Evolutionary conservation across 2,329 filamentous ascomycete species (phyloP).

Genomic region (Curvularia eragrostidis): DNA sequence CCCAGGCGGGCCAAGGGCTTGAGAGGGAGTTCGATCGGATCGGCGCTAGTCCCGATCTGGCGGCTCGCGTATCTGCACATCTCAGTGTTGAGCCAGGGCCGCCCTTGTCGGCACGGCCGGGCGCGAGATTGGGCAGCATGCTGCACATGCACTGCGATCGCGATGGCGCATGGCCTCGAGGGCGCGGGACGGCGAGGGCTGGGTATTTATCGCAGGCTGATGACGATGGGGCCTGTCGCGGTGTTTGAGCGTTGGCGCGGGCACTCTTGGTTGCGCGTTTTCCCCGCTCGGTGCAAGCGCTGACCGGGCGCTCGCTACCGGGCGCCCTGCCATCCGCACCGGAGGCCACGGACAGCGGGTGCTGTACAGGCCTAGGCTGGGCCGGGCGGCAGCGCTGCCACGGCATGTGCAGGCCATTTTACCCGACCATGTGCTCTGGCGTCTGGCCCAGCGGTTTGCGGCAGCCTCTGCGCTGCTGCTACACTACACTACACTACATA

Average conservation of each 20-base stretch:
- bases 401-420: too few species aligned
- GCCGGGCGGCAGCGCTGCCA: too few species aligned
- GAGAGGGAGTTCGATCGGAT: constrained; percentile 16
- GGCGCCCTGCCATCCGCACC: background rate
- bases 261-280: constrained; percentile 7
- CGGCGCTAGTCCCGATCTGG: constrained; percentile 19
- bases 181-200: background rate
- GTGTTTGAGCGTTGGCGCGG: background rate
- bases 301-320: constrained; percentile 4
- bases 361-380: too few species aligned
- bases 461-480: constrained; percentile 12
- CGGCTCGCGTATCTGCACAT: constrained; percentile 23
- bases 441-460: constrained; percentile 10
- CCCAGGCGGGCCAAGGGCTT: background rate
- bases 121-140: constrained; percentile 12
- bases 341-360: constrained; percentile 5
- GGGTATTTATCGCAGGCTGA: too few species aligned
- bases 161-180: background rate
- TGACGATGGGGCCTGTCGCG: background rate
- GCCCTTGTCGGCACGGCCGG: constrained; percentile 12
- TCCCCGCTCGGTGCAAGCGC: constrained; percentile 3
- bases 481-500: too few species aligned
- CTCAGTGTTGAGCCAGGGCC: background rate
- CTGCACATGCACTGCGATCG: constrained; percentile 3
- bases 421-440: constrained; percentile 10